phyloP scores from a whole-genome alignment of 108 stramenopile genomes.

The Cyclotella choctawhatcheeana region DNA sequence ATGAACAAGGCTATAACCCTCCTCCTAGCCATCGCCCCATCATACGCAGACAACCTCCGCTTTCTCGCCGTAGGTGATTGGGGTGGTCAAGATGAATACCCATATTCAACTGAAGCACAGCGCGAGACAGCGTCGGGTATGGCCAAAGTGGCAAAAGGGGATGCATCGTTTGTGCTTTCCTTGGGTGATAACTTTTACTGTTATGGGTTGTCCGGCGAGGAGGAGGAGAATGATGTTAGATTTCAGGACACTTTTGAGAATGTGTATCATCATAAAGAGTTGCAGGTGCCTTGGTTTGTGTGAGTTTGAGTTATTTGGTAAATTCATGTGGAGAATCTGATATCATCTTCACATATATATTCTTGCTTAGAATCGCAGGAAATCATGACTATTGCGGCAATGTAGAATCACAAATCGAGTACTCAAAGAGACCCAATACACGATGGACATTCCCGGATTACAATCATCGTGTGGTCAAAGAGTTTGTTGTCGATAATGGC shows the following conservation, averaged over 20 bases:
- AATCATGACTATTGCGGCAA: conserved; percentile 65
- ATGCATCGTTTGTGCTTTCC: conserved; percentile 50
- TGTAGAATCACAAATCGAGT: conserved; percentile 41
- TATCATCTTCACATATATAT: not conserved
- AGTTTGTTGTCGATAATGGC: conserved; percentile 13
- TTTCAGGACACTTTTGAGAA: conserved; percentile 55
- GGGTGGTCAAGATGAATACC: conserved; percentile 43
- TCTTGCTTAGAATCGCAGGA: conserved; percentile 48
- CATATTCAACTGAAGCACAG: conserved; percentile 50
- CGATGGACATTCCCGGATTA: conserved; percentile 49
- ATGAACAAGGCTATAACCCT: too few species aligned
- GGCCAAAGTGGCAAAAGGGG: conserved; percentile 40
- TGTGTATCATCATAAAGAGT: conserved; percentile 43
- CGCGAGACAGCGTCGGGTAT: conserved; percentile 52
- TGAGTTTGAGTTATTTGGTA: not conserved
- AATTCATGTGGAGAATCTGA: not conserved
- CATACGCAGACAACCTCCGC: conserved; percentile 34
- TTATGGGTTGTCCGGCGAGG: conserved; percentile 23
- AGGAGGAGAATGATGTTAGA: conserved; percentile 17
- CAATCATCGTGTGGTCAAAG: conserved; percentile 32
- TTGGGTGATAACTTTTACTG: conserved; percentile 65
- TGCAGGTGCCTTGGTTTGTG: conserved; percentile 42
- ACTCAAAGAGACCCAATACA: conserved; percentile 11
- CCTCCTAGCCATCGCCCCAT: too few species aligned
- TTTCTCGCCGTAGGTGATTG: conserved; percentile 64